Evolutionary conservation across 768 basidiomycete species (phyloP).

Genomic region (Rhodotorula taiwanensis): DNA sequence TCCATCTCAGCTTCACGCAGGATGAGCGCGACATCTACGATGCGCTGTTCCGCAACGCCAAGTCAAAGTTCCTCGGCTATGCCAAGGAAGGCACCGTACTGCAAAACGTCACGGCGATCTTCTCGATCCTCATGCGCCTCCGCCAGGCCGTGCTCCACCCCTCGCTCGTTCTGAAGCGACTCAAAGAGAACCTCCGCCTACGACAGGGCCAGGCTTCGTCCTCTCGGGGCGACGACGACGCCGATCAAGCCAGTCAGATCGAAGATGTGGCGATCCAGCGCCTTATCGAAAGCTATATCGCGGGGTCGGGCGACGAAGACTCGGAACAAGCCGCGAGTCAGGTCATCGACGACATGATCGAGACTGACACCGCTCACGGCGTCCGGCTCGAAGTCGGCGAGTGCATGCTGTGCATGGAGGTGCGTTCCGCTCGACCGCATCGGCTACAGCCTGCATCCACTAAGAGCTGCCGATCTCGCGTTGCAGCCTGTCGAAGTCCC

Average conservation of each 20-base stretch:
- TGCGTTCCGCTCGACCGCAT: too few relatives aligned
- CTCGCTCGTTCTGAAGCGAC: conserved; percentile 59
- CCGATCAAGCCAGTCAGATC: conserved; percentile 10
- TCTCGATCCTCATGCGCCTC: conserved; percentile 88
- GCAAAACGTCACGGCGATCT: conserved; percentile 47
- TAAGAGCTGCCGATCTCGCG: too few relatives aligned
- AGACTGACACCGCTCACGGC: conserved; percentile 22
- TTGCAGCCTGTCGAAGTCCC: conserved; percentile 58
- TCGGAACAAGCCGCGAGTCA: conserved; percentile 49
- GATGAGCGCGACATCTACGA: conserved; percentile 83
- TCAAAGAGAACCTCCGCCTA: conserved; percentile 74
- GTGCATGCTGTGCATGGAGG: conserved; percentile 74
- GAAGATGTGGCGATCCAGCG: conserved; percentile 28
- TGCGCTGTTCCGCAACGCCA: conserved; percentile 66
- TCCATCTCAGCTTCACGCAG: conserved; percentile 70
- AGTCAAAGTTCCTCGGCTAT: conserved; percentile 69
- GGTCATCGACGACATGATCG: conserved; percentile 52
- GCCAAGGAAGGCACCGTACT: conserved; percentile 58
- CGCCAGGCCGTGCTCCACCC: conserved; percentile 92
- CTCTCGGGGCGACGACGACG: not conserved
- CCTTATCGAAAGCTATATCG: conserved; percentile 31
- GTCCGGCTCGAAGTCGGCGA: conserved; percentile 54
- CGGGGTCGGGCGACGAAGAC: not conserved
- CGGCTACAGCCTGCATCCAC: too few relatives aligned
- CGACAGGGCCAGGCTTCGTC: conserved; percentile 47